phyloP scores from a whole-genome alignment of 139 green algal species.

The Chlamydomonas sphaeroides region DNA sequence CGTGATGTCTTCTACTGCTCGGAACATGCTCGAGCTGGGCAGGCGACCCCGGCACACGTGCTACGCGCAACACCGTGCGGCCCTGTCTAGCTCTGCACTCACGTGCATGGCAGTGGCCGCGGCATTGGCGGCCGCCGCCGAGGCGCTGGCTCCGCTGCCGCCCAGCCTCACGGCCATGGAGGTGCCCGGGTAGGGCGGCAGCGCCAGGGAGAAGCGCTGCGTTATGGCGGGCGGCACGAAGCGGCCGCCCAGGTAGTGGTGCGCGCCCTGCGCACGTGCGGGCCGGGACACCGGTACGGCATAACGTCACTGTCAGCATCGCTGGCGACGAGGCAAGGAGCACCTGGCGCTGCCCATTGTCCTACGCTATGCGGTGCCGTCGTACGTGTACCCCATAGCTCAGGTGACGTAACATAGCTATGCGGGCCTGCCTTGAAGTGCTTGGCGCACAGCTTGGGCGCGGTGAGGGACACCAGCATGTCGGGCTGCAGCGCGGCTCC shows the following conservation, averaged over 20 bases:
- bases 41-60: too few relatives aligned
- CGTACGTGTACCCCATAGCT: too few relatives aligned
- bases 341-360: too few relatives aligned
- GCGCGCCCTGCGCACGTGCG: slow-evolving; percentile 75
- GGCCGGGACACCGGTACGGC: too few relatives aligned
- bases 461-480: slow-evolving; percentile 95
- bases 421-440: slow-evolving; percentile 77
- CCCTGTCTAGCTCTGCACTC: too few relatives aligned
- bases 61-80: too few relatives aligned
- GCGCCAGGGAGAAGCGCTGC: slow-evolving; percentile 77
- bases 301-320: too few relatives aligned
- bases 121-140: not conserved
- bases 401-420: too few relatives aligned
- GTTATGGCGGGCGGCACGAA: slow-evolving; percentile 91
- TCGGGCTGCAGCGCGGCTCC: slow-evolving; percentile 72
- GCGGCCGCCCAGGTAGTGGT: slow-evolving; percentile 95
- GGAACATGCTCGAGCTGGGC: too few relatives aligned
- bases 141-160: not conserved
- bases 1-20: too few relatives aligned
- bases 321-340: too few relatives aligned
- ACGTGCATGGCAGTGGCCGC: slow-evolving; percentile 3
- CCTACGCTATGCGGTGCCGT: too few relatives aligned
- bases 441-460: slow-evolving; percentile 87
- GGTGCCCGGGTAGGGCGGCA: slow-evolving; percentile 83
- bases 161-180: slow-evolving; percentile 72